Percentiles rank a stretch among this genome's conserved stretches.
Evolutionary conservation across 2,329 filamentous ascomycete genomes (phyloP).

Genomic region (Aquanectria penicillioides): DNA sequence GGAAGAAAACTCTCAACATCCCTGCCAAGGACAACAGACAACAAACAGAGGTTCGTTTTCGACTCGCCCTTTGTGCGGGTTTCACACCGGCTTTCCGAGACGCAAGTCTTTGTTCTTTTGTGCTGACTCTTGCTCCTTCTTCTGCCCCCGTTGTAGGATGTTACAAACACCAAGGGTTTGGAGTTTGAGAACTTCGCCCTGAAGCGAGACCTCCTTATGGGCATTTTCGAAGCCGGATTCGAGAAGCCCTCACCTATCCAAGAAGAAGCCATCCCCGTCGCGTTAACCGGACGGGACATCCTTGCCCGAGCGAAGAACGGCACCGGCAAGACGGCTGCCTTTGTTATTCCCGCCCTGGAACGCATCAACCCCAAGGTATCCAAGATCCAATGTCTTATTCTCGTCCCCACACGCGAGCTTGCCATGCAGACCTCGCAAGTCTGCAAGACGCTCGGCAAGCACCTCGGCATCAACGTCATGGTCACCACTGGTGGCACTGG

Average conservation of each 20-base stretch:
- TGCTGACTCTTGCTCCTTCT: slow-evolving; percentile 31
- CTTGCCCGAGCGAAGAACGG: slow-evolving; percentile 98
- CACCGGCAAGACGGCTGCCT: slow-evolving; percentile 97
- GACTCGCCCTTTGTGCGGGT: not conserved
- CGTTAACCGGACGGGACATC: slow-evolving; percentile 93
- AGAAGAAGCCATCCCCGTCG: slow-evolving; percentile 98
- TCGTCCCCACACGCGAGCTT: slow-evolving; percentile 95
- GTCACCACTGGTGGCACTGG: slow-evolving; percentile 97
- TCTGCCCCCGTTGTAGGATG: slow-evolving; percentile 73
- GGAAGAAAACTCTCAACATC: slow-evolving; percentile 78
- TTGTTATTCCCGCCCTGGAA: slow-evolving; percentile 94
- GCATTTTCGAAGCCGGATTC: slow-evolving; percentile 98
- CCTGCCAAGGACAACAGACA: slow-evolving; percentile 80
- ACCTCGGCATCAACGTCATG: slow-evolving; percentile 98
- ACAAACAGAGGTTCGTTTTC: slow-evolving; percentile 77
- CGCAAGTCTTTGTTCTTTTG: slow-evolving; percentile 17
- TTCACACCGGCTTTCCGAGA: too few relatives aligned
- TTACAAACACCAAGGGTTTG: slow-evolving; percentile 95
- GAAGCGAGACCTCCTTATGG: slow-evolving; percentile 96
- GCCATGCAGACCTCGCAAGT: slow-evolving; percentile 99
- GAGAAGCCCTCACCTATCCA: slow-evolving; percentile 99
- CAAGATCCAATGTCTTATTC: slow-evolving; percentile 95
- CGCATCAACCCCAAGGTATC: slow-evolving; percentile 96
- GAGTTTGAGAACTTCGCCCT: slow-evolving; percentile 98
- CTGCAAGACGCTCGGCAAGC: slow-evolving; percentile 97